phyloP scores from a whole-genome alignment of 805 yeast genomes.

The Candida krabiensis region DNA sequence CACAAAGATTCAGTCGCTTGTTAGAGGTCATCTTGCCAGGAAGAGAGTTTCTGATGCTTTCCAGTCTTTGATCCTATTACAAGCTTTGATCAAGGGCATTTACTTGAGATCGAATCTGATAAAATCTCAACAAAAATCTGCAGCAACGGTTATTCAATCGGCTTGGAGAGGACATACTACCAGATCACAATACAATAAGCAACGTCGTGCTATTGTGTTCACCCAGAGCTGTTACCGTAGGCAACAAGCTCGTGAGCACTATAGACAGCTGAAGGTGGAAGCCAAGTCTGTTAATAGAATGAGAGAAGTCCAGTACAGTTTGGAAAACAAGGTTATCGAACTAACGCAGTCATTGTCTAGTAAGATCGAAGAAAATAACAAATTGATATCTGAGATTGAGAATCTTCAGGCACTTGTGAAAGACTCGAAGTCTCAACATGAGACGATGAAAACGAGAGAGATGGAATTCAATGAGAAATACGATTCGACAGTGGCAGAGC shows the following conservation, averaged over 20 bases:
- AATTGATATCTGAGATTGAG: constrained; percentile 62
- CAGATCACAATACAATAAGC: constrained; percentile 49
- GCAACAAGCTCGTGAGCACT: constrained; percentile 65
- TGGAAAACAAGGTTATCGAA: constrained; percentile 97
- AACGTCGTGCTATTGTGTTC: constrained; percentile 57
- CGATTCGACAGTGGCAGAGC: constrained; percentile 45
- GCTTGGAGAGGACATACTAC: constrained; percentile 67
- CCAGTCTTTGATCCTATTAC: constrained; percentile 42
- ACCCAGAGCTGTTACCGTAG: constrained; percentile 82
- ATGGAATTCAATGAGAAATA: constrained; percentile 48
- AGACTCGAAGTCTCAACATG: constrained; percentile 54
- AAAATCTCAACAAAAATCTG: constrained; percentile 51
- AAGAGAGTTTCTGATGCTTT: constrained; percentile 34
- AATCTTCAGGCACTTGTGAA: constrained; percentile 50
- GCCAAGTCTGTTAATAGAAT: constrained; percentile 89
- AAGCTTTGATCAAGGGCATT: constrained; percentile 50
- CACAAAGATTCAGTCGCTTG: constrained; percentile 62
- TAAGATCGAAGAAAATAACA: constrained; percentile 80
- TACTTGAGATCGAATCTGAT: constrained; percentile 52
- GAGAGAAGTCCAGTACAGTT: constrained; percentile 86
- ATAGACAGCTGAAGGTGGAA: constrained; percentile 68
- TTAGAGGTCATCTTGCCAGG: constrained; percentile 57
- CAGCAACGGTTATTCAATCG: constrained; percentile 74
- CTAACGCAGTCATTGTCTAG: constrained; percentile 81
- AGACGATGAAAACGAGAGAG: constrained; percentile 54